Evolutionary conservation across 2,329 filamentous ascomycete species (phyloP), one percentile per base, ranked within the genome.

Genomic region (Spiromastix sp.): DNA sequence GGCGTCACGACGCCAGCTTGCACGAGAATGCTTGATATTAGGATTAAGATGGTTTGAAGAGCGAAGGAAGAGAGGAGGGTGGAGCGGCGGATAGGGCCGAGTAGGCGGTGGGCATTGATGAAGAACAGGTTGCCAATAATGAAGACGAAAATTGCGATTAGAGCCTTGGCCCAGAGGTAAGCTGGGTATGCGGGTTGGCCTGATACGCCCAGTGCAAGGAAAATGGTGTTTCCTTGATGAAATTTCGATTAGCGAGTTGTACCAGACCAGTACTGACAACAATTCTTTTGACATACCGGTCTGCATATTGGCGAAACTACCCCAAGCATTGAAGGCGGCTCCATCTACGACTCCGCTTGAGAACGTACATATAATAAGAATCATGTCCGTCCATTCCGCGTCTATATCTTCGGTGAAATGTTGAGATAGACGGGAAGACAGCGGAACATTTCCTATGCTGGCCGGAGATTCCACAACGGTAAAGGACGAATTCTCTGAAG

Each of bases 211-310:
- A 66, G 51, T 9, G 58, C 62, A 11, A 64, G 52, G 43, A 64
- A 66, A 31, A 66, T 49, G 5, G 58, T 59, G 42, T 65, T 66
- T 22, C 62, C 62, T 65, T n/a, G n/a, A n/a, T n/a, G 7, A 19
- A 20, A 13, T 15, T 34, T 10, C 19, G 29, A 31, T 8, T 8
- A 16, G 5, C 3, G 12, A 12, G 6, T 16, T 16, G 10, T 16
- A 11, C 7, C 12, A 3, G 4, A n/a, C 8, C n/a, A n/a, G 22
- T n/a, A n/a, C n/a, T n/a, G 27, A 16, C 27, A 8, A 16, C 10
- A 11, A 8, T 13, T n/a, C 8, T 17, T 20, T 19, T 8, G 12
- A 21, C 30, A 11, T 35, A 43, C 42, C 42, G 18, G 42, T 43
- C 29, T 45, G 42, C 42, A 45, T 45, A 20, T 37, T 45, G 19